Evolutionary conservation across 1,284 basidiomycete genomes (phyloP), one percentile per base, ranked within the genome.

Genomic region (Rhodotorula sp.): DNA sequence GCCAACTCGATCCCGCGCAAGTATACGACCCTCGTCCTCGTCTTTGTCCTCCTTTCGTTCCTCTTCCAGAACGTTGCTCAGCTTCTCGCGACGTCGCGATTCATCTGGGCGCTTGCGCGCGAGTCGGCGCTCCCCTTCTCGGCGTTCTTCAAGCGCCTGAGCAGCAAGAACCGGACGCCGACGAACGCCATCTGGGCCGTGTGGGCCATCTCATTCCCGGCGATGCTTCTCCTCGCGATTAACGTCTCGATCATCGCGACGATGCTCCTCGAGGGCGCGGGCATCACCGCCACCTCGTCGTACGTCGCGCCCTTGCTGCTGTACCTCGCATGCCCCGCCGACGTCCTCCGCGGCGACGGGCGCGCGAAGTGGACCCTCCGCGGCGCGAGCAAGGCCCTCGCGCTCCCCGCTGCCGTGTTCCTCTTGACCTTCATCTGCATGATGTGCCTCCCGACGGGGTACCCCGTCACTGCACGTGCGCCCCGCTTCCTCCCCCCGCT

Each of bases 71-170:
- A 68, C 41, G 67, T 76, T 46, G 79, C 78, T 1, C 79, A 79
- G 50, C 73, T 79, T 21, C 71, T 78, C n/a, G 63, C 63, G 27
- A 64, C 63, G n/a, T 78, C 77, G 17, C 76, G 79, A 3, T 79
- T 74, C 67, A 72, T 76, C 46, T 79, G 74, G 73, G 78, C 79
- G 12, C 64, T 79, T 2, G 72, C 78, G 3, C 71, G 79, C 32
- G 79, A 79, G 50, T 74, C 71, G 9, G 79, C 79, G 21, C 51
- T 79, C 7, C 79, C 79, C 3, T 76, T 77, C 61, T 75, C 73
- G 25, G 39, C 64, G 34, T 72, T 77, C 59, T 69, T 79, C 66
- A 70, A 72, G 9, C 70, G 63, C 21, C 61, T 79, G 17, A 74
- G 72, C 34, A 29, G 41, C 4, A 61, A 63, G 25, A 54, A 62